Evolutionary conservation across 2,329 filamentous ascomycete species (phyloP).

Genomic region (Tolypocladium tropicale): DNA sequence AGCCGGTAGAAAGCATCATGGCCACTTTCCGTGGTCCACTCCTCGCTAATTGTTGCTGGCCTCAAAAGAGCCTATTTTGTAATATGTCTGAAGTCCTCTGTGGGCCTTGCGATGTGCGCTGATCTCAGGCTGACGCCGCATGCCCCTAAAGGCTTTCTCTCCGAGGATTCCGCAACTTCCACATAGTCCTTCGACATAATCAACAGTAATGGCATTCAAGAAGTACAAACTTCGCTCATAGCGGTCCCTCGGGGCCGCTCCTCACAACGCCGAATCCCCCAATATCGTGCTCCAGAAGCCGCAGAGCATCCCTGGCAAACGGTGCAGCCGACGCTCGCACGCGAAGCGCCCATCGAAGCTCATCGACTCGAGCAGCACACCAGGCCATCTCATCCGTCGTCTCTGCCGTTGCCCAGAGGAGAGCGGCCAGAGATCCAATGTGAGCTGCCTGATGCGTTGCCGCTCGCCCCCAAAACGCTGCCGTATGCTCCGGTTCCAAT

Average conservation of each 20-base stretch:
- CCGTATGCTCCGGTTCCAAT: constrained; percentile 33
- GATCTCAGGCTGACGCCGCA: too few species aligned
- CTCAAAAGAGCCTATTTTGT: too few species aligned
- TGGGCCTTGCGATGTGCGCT: too few species aligned
- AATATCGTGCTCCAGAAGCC: constrained; percentile 25
- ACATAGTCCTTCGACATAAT: too few species aligned
- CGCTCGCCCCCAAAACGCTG: constrained; percentile 35
- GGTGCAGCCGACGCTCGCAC: constrained; percentile 26
- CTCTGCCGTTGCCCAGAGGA: constrained; percentile 29
- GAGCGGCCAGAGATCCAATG: constrained; percentile 28
- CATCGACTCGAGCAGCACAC: constrained; percentile 27
- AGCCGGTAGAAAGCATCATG: too few species aligned
- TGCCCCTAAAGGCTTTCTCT: constrained; percentile 61
- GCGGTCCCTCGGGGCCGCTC: not conserved
- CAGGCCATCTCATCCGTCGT: constrained; percentile 27
- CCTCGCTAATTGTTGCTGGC: too few species aligned
- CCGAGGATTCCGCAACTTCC: too few species aligned
- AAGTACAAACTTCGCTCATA: too few species aligned
- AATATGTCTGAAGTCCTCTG: too few species aligned
- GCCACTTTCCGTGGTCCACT: too few species aligned
- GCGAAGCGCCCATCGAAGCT: constrained; percentile 30
- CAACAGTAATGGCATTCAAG: too few species aligned
- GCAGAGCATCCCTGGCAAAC: constrained; percentile 28
- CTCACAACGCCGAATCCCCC: constrained; percentile 17
- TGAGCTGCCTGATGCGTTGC: constrained; percentile 32